Percentiles rank a stretch among this genome's conserved stretches.
Conservation (phyloP, 495 filamentous ascomycete genomes). For the Bacidia gigantensis region DNA sequence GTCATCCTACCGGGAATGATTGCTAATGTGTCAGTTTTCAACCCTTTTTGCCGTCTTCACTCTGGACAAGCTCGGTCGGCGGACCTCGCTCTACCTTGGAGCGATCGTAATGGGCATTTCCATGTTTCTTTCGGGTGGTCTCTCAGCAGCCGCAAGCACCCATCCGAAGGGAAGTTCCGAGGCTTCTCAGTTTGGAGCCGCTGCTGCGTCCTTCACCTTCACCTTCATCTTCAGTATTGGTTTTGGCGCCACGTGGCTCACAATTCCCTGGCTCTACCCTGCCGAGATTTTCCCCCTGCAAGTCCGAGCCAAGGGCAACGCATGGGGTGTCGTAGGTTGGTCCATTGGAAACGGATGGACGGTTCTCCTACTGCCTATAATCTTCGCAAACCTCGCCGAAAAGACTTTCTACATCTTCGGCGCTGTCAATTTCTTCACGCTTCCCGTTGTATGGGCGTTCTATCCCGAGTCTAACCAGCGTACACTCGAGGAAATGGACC, state of each 20-base stretch:
- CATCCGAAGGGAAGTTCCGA: too few species aligned
- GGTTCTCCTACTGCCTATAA: slow-evolving; percentile 23
- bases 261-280: slow-evolving; percentile 54
- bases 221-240: slow-evolving; percentile 54
- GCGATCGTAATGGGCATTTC: slow-evolving; percentile 45
- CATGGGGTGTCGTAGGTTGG: slow-evolving; percentile 42
- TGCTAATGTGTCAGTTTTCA: slow-evolving; percentile 32
- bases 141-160: slow-evolving; percentile 23
- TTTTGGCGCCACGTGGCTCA: slow-evolving; percentile 51
- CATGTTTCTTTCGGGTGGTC: slow-evolving; percentile 38
- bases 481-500: slow-evolving; percentile 31
- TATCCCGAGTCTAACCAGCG: slow-evolving; percentile 32
- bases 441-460: slow-evolving; percentile 27
- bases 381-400: slow-evolving; percentile 21
- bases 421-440: slow-evolving; percentile 21
- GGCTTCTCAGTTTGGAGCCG: too few species aligned
- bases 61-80: slow-evolving; percentile 14
- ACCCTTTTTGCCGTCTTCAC: slow-evolving; percentile 38
- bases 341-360: slow-evolving; percentile 36
- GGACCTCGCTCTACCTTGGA: slow-evolving; percentile 44
- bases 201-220: slow-evolving; percentile 44
- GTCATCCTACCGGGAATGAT: too few species aligned
- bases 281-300: slow-evolving; percentile 55
- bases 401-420: slow-evolving; percentile 30
- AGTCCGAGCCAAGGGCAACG: slow-evolving; percentile 48